Percentiles rank a stretch among this genome's conserved stretches.
These are phyloP conservation scores for Orbilia quercus DNA, from an alignment of 2,329 filamentous ascomycete genomes.

Conservation along the genomic window DNA sequence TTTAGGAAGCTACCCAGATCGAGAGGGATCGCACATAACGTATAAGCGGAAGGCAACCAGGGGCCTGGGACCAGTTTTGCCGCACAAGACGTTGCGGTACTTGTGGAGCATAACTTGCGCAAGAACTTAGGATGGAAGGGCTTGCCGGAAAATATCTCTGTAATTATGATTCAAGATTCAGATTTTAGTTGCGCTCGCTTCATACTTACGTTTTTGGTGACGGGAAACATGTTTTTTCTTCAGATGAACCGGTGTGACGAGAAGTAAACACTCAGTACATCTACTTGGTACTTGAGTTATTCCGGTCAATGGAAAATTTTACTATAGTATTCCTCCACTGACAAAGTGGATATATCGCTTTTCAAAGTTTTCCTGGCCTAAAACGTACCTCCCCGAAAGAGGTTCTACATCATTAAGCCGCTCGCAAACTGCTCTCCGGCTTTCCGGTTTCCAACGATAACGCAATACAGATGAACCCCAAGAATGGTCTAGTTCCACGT, in stretches of 20 bases:
- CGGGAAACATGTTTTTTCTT: neutral
- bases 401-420: conserved; percentile 6
- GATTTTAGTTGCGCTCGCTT: neutral
- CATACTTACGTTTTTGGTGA: neutral
- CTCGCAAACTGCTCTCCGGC: neutral
- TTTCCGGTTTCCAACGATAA: conserved; percentile 32
- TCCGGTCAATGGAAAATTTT: neutral
- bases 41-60: conserved; percentile 55
- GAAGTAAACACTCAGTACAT: neutral
- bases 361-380: conserved; percentile 1
- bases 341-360: conserved; percentile 2
- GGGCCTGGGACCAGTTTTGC: conserved; percentile 34
- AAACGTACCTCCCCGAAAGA: conserved; percentile 31
- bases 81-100: conserved; percentile 26
- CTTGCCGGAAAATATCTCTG: conserved; percentile 8
- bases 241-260: neutral
- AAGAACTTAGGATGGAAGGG: conserved; percentile 2
- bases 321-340: neutral
- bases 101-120: neutral
- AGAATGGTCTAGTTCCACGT: conserved; percentile 30
- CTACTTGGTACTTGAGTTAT: no score
- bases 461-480: conserved; percentile 27
- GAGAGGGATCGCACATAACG: conserved; percentile 21
- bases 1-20: conserved; percentile 32
- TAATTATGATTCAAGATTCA: neutral